Evolutionary conservation across 129 eudicot species (phyloP).

Genomic region (Lonicera japonica): DNA sequence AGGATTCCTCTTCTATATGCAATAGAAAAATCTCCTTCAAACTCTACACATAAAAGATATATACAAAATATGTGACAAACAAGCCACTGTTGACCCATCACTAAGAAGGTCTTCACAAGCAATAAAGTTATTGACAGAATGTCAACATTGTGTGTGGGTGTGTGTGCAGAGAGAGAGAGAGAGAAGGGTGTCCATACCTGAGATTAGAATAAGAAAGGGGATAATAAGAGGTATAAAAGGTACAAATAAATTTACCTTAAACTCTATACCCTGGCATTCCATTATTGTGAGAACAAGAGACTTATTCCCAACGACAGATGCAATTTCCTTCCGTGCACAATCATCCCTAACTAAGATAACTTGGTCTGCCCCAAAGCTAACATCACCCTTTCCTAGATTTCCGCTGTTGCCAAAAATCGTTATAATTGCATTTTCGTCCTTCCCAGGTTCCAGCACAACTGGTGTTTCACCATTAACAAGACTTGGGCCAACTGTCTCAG

Average conservation of each 20-base stretch:
- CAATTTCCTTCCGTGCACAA: constrained; percentile 37
- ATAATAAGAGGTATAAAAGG: background rate
- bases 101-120: too few species aligned
- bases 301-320: constrained; percentile 41
- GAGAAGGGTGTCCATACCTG: background rate
- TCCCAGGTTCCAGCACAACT: constrained; percentile 43
- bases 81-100: too few species aligned
- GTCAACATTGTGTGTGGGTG: background rate
- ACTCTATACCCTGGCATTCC: constrained; percentile 88
- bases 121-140: too few species aligned
- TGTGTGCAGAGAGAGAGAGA: background rate
- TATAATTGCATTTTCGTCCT: constrained; percentile 36
- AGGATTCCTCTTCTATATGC: too few species aligned
- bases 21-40: too few species aligned
- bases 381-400: too few species aligned
- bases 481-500: constrained; percentile 40
- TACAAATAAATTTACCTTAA: constrained; percentile 39
- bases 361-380: constrained; percentile 87
- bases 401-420: constrained; percentile 42
- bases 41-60: too few species aligned
- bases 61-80: too few species aligned
- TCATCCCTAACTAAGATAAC: constrained; percentile 88
- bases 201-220: background rate
- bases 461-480: constrained; percentile 56
- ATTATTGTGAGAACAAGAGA: constrained; percentile 70